phyloP scores from a whole-genome alignment of 352 stramenopile genomes.

The Phytophthora vignae region DNA sequence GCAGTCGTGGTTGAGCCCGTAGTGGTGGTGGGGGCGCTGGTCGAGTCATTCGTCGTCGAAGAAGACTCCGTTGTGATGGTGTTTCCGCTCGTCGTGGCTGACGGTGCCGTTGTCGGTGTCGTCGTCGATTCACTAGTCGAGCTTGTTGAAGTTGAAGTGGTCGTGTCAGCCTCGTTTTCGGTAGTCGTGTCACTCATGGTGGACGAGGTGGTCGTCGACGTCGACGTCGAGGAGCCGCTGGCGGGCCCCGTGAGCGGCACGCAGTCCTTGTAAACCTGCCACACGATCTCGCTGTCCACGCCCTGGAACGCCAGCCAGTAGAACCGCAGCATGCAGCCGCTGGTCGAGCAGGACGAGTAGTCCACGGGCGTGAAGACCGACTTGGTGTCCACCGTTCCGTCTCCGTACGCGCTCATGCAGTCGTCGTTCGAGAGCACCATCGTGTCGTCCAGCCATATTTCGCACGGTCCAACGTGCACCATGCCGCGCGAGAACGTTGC shows the following conservation, averaged over 20 bases:
- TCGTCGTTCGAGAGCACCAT: slow-evolving; percentile 45
- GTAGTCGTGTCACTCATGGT: slow-evolving; percentile 14
- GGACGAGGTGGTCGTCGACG: slow-evolving; percentile 19
- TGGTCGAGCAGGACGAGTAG: slow-evolving; percentile 45
- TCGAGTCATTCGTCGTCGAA: slow-evolving; percentile 1
- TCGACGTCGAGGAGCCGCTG: slow-evolving; percentile 18
- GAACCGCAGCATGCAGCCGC: slow-evolving; percentile 48
- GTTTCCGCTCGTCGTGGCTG: neutral
- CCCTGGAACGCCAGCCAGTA: slow-evolving; percentile 51
- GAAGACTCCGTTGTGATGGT: slow-evolving; percentile 11
- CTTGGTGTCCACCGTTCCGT: slow-evolving; percentile 24
- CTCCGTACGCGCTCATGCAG: slow-evolving; percentile 43
- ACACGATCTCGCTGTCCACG: slow-evolving; percentile 35
- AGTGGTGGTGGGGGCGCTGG: neutral
- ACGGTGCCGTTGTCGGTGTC: neutral
- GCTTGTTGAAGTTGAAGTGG: slow-evolving; percentile 6
- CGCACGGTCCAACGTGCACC: slow-evolving; percentile 39
- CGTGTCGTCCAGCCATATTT: slow-evolving; percentile 47
- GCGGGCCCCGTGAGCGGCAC: slow-evolving; percentile 38
- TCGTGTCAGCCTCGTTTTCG: slow-evolving; percentile 15
- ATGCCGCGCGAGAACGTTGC: slow-evolving; percentile 48
- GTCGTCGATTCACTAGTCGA: slow-evolving; percentile 1
- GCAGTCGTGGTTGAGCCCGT: slow-evolving; percentile 1
- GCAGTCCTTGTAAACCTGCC: slow-evolving; percentile 53
- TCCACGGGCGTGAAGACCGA: slow-evolving; percentile 49